Conservation (phyloP, 75 land plant species). For the Selaginella tamariscina region DNA sequence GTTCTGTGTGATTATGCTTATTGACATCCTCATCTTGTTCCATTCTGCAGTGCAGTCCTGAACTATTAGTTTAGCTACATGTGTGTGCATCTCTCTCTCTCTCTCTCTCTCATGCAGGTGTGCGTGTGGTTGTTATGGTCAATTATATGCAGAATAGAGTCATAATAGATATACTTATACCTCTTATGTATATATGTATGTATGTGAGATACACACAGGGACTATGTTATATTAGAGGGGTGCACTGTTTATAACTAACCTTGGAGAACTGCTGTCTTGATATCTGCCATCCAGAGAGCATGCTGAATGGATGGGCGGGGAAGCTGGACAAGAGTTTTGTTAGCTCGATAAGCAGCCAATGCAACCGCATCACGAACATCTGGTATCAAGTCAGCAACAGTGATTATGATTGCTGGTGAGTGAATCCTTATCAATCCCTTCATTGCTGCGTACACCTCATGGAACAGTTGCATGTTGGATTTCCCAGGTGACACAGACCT, state of each 20-base stretch:
- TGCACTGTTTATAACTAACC: neutral
- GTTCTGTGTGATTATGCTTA: conserved; percentile 92
- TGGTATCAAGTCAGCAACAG: conserved; percentile 45
- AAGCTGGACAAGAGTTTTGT: neutral
- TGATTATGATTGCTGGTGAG: conserved; percentile 68
- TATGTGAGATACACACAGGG: too few species aligned
- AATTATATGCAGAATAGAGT: too few species aligned
- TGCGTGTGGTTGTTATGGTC: too few species aligned
- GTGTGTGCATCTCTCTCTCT: too few species aligned
- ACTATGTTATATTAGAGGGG: too few species aligned
- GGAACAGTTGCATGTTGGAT: conserved; percentile 18
- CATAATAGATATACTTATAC: too few species aligned
- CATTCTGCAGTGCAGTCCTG: conserved; percentile 85
- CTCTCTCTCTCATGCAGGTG: too few species aligned
- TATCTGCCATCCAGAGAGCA: neutral
- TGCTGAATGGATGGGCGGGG: neutral
- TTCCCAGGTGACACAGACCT: conserved; percentile 15
- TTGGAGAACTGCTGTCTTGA: neutral
- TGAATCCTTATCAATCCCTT: conserved; percentile 79
- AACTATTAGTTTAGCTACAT: too few species aligned
- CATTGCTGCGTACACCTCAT: conserved; percentile 66
- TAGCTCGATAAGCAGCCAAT: conserved; percentile 40
- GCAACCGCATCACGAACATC: conserved; percentile 56
- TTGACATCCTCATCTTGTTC: conserved; percentile 72
- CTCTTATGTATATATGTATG: too few species aligned